Percentiles rank a stretch among this genome's conserved stretches.
These are phyloP conservation scores for Aureobasidium sp. DNA, from an alignment of 2,329 filamentous ascomycete genomes.

Conservation along the genomic window DNA sequence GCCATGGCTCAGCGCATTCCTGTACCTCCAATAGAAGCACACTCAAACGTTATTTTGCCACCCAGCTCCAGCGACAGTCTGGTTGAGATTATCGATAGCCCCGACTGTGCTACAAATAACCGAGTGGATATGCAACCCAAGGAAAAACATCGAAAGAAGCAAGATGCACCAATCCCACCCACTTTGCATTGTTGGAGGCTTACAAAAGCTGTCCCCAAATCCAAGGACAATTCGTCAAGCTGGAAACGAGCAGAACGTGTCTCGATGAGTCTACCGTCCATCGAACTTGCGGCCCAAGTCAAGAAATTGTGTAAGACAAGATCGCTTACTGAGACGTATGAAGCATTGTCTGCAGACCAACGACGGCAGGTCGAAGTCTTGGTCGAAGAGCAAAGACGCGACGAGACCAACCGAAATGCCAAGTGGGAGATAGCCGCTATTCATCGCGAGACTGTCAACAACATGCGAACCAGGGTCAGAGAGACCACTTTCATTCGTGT, in stretches of 20 bases:
- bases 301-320: not conserved
- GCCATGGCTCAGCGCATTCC: not conserved
- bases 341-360: constrained; percentile 1
- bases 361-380: constrained; percentile 7
- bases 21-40: not conserved
- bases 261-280: constrained; percentile 1
- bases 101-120: not conserved
- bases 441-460: constrained; percentile 2
- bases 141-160: not conserved
- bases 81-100: not conserved
- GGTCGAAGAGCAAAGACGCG: not conserved
- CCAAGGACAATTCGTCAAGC: not conserved
- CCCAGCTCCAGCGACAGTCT: not conserved
- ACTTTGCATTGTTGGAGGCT: constrained; percentile 7
- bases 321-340: constrained; percentile 5
- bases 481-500: constrained; percentile 8
- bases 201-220: not conserved
- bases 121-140: not conserved
- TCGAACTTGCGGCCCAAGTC: constrained; percentile 4
- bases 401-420: not conserved
- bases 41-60: not conserved
- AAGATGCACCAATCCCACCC: not conserved
- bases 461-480: constrained; percentile 1
- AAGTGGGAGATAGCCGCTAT: constrained; percentile 11
- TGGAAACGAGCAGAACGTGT: constrained; percentile 6